A percentile compares a stretch with the other conserved stretches of the same genome.
These are phyloP conservation scores for Hamamelis virginiana DNA, from an alignment of 164 flowering plant genomes.

Conservation along the genomic window DNA sequence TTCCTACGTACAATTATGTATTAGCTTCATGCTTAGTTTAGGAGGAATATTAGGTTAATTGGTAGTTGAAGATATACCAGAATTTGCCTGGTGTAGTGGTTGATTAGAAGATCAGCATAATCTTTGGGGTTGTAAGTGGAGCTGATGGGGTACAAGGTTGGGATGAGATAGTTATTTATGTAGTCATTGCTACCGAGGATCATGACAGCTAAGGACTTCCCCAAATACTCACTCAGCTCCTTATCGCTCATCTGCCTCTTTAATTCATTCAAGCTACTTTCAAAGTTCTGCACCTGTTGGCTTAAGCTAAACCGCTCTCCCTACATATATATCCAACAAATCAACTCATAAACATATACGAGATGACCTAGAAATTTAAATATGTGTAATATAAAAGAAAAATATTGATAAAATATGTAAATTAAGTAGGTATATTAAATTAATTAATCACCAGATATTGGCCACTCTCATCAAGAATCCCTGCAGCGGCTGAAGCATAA, in stretches of 20 bases:
- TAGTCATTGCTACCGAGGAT: constrained; percentile 48
- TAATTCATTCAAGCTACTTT: constrained; percentile 22
- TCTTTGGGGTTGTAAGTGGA: constrained; percentile 27
- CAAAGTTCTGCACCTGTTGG: constrained; percentile 42
- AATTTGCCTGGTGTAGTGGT: constrained; percentile 36
- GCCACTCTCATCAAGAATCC: constrained; percentile 51
- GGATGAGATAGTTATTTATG: constrained; percentile 45
- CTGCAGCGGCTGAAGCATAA: constrained; percentile 50
- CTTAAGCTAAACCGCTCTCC: constrained; percentile 45
- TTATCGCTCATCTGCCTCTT: constrained; percentile 19
- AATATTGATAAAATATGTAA: background rate
- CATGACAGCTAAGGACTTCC: constrained; percentile 29
- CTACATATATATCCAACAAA: no score
- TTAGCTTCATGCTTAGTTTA: no score
- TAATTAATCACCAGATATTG: constrained; percentile 31
- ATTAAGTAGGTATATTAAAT: background rate
- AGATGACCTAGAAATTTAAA: background rate
- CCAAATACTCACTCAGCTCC: constrained; percentile 19
- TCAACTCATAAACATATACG: no score
- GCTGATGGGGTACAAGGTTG: constrained; percentile 27
- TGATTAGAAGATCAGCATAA: constrained; percentile 37
- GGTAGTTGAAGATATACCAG: no score
- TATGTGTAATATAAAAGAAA: background rate
- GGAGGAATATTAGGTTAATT: background rate
- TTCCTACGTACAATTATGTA: no score